phyloP scores from a whole-genome alignment of 257 asterid genomes.

The Ophiorrhiza pumila region DNA sequence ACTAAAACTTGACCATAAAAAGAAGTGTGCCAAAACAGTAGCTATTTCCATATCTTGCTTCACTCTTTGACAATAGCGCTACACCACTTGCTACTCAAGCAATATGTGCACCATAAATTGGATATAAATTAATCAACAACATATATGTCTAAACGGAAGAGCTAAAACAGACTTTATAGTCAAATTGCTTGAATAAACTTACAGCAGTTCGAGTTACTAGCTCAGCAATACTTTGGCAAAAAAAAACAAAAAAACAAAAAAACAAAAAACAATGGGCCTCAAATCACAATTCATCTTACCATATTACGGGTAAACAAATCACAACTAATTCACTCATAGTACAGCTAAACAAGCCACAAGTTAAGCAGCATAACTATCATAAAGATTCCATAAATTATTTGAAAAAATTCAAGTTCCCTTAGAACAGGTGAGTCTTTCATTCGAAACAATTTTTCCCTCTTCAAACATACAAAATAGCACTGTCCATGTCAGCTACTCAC shows the following conservation, averaged over 20 bases:
- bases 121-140: neutral
- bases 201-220: neutral
- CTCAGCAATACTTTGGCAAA: neutral
- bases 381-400: neutral
- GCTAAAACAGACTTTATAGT: neutral
- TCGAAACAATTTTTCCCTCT: neutral
- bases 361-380: neutral
- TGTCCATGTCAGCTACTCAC: neutral
- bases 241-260: too few relatives aligned
- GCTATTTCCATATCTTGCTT: neutral
- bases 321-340: neutral
- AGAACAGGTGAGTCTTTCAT: neutral
- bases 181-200: neutral
- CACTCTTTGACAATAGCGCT: neutral
- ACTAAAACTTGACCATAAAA: neutral
- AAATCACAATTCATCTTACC: neutral
- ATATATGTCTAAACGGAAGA: neutral
- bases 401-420: neutral
- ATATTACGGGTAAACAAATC: neutral
- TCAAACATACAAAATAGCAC: neutral
- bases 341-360: neutral
- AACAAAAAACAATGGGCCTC: neutral
- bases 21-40: neutral
- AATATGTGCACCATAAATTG: neutral
- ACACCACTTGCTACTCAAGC: neutral